Base-by-base conservation (phyloP, 1,284 basidiomycete species). In the Papiliotrema flavescens region DNA sequence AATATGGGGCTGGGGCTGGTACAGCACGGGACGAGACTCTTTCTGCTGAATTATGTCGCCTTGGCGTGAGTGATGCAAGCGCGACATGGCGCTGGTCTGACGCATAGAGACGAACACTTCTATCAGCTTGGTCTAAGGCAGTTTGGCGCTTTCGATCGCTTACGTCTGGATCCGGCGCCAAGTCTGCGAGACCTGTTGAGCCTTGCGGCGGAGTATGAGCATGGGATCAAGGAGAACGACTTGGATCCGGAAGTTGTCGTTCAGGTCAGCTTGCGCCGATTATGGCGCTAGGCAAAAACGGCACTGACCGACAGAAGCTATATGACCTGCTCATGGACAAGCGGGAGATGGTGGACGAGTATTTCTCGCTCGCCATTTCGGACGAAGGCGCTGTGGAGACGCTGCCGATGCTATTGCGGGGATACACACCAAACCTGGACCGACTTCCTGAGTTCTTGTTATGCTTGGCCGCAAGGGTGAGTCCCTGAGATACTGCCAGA, bases 111-210 rank as follows among this genome's bases (percentile, higher is more conserved):
- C 65, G 93, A 97, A 64, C 82, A 97, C 42, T 96, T 98, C 67
- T 98, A 97, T 73, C 96, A 98, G 70, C 82, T 98, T 1, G 89
- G 85, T 2, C 76, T 98, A 44, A 81, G 90, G 19, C 95, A 98
- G 71, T 99, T 98, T 67, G 92, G 94, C 0, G 84, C 88, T 58
- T 83, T 89, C 57, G 81, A 83, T 49, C 81, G 84, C 9, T 75
- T 98, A 45, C 84, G 84, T 52, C 80, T 98, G 3, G 85, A 94
- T 40, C 95, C 96, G 0, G 79, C 93, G 1, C 90, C 91, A 0
- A 77, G 82, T 0, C 68, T 98, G 4, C 80, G 80, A 2, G 83
- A 83, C 9, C 79, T 98, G 43, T 70, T 98, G 8, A 79, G 82
- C 39, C 81, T 97, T 8, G 94, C 90, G 0, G 85, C 94, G 6